Evolutionary conservation across 768 basidiomycete genomes (phyloP).

Genomic region (Lyophyllum decastes): DNA sequence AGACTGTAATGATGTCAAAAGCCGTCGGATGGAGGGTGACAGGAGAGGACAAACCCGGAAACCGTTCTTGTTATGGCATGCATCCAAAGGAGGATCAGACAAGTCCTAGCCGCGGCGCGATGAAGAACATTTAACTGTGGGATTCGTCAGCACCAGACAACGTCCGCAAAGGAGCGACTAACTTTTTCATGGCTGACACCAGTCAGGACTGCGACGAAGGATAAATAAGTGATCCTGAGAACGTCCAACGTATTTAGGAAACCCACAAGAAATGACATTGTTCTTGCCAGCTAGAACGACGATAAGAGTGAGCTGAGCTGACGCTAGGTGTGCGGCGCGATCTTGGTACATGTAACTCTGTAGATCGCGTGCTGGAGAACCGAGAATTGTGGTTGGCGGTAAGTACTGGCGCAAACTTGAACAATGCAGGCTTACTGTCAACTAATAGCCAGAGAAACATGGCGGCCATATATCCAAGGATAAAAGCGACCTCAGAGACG

Average conservation of each 20-base stretch:
- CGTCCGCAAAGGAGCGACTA: not conserved
- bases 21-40: not conserved
- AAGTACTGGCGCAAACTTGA: not conserved
- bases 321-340: not conserved
- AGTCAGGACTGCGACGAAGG: not conserved
- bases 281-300: not conserved
- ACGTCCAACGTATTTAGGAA: not conserved
- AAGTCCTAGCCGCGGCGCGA: not conserved
- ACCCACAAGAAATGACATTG: not conserved
- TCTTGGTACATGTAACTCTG: not conserved
- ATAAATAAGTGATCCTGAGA: not conserved
- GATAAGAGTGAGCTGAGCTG: not conserved
- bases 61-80: not conserved
- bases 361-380: not conserved
- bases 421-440: not conserved
- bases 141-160: not conserved
- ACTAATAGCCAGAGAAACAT: not conserved
- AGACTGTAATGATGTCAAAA: not conserved
- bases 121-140: not conserved
- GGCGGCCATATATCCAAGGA: not conserved
- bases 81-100: not conserved
- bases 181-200: not conserved
- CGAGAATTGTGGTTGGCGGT: not conserved
- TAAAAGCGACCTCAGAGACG: not conserved
- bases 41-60: not conserved